Evolutionary conservation across 2,329 filamentous ascomycete genomes (phyloP), one percentile per base, ranked within the genome.

Genomic region (Arachnomyces sp.): DNA sequence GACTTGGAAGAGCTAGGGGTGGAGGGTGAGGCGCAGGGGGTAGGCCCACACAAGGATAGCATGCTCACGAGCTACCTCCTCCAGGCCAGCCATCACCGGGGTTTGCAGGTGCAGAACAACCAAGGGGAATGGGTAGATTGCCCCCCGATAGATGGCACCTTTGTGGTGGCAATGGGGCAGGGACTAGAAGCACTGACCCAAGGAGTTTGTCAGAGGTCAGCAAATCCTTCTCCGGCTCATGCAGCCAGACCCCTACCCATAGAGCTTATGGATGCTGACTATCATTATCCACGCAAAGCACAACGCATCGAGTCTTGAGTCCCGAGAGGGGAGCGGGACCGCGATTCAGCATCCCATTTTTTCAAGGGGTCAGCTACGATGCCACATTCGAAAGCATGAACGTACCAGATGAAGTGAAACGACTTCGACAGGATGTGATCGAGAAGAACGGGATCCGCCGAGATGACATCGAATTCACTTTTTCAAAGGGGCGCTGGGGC

Each of bases 121-220:
- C 60, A 65, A 28, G 87, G 87, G 25, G 64, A 77, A 45, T 94
- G 87, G 87, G 81, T 94, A 52, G 84, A 90, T 62, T 87, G 81
- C 56, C 79, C 82, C 49, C 87, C 87, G 0, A 71, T 87, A 25
- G 66, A 72, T 14, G 82, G 82, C 2, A 92, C 87, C 35, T 73
- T 93, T 3, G 87, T 94, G 2, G 86, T 94, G 1, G 86, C 85
- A 7, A 88, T 94, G 51, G 87, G 87, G 0, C 87, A 93, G 63
- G 87, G 84, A 0, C 73, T 94, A 53, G 87, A 94, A 67, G 87
- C 87, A 3, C 65, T 94, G 49, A 93, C 87, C 14, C 78, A 78
- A 46, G 87, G 87, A 25, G 86, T 92, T 2, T 92, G 86, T 59
- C 79, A 82, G 48, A 76, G 46, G 43, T 53, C 15, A 17, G 39